Evolutionary conservation across 805 yeast genomes (phyloP), one percentile per base, ranked within the genome.

Genomic region (Kluyveromyces wickerhamii): DNA sequence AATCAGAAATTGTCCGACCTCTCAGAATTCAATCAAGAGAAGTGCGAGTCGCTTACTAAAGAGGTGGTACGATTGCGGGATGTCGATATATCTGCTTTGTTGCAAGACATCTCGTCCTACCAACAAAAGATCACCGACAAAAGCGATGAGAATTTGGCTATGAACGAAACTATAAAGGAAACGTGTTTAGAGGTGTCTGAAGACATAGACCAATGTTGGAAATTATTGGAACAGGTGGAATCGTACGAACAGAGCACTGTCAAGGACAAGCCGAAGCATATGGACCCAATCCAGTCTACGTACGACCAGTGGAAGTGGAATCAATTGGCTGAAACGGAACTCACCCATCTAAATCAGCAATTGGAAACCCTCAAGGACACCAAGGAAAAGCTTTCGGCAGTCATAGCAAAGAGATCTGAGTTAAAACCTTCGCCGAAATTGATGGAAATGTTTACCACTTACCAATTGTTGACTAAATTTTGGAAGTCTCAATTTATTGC

Each of bases 201-300:
- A 26, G 47, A 46, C 4, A 32, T 55, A 4, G 58, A 54, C 12
- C 47, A 47, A 12, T 57, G 59, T 35, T 42, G 42, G 35, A 35
- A 36, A 12, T 34, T 50, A 18, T 29, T 49, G 16, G 40, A 38
- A 7, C 51, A 50, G 26, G 40, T 51, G 16, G 48, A 45, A 4
- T 19, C 34, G 4, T 16, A 34, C 16, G 17, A 21, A 10, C 33
- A 38, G 14, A 29, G 27, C 15, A 34, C 23, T 11, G 18, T 17
- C 15, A 21, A 42, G 30, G 32, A 36, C 13, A 40, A 36, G 13
- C 26, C 33, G 6, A 17, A n/a, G 5, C 15, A 12, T 8, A 10
- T 18, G 13, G 33, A 20, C 16, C 33, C 33, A 9, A 21, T 19
- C 9, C n/a, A 14, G 7, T 14, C 26, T 7, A 30, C 26, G 7